Base-by-base conservation (phyloP, 495 filamentous ascomycete species). In the Penicillium flavigenum region DNA sequence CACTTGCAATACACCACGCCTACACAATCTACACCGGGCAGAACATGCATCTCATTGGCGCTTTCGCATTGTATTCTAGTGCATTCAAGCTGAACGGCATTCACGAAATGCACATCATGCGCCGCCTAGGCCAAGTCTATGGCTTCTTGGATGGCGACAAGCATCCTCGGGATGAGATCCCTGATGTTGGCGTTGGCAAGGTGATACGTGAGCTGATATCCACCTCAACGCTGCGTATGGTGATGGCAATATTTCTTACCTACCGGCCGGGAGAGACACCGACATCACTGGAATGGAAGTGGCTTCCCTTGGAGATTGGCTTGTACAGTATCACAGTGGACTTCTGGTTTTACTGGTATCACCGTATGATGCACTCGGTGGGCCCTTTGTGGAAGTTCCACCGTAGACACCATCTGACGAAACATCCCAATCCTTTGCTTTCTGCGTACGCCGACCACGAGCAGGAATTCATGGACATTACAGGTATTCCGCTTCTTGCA, bases 191-290 rank as follows among this genome's bases (percentile, higher is more conserved):
- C 3, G 67, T 70, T 16, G 52, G 50, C 22, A 67, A 61, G 45
- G 67, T 70, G 5, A 53, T 64, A 5, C 55, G 54, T n/a, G 64
- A 66, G 51, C 59, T 69, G 1, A 64, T 66, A 19, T 66, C 64
- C 14, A 64, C 61, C 3, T 61, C 66, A 0, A 51, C 58, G 1
- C 59, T 66, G 11, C 66, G 66, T 20, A 61, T 69, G 46, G 47
- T 63, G 20, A 66, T 69, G 61, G 32, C 66, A 7, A 58, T 66
- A 8, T 67, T 49, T 20, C 49, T 70, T 2, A 62, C 67, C 38
- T 70, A 70, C 22, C 53, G 39, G 11, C 46, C 73, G 66, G 83
- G 89, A 47, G 45, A 63, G 41, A 51, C 60, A 14, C 58, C 64
- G 1, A 8, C 38, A 19, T 44, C 64, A 0, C 39, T 67, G 7